Evolutionary conservation across 1,284 basidiomycete genomes (phyloP).

Genomic region (Apiotrichum siamense): DNA sequence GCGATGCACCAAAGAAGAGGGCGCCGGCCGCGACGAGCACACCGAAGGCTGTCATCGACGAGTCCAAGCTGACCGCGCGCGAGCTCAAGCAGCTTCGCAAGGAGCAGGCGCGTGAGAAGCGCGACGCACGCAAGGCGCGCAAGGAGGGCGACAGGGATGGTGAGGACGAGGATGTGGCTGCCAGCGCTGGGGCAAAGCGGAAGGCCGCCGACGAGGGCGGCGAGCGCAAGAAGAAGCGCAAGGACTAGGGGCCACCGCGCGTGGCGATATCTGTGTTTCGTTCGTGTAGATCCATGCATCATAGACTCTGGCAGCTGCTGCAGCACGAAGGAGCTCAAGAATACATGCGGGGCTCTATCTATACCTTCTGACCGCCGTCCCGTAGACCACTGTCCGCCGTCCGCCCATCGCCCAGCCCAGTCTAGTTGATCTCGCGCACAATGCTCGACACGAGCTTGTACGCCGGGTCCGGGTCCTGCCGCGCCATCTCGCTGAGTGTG

Average conservation of each 20-base stretch:
- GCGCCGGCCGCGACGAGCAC: not conserved
- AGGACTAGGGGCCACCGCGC: no score
- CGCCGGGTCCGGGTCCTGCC: constrained; percentile 81
- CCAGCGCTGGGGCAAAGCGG: constrained; percentile 21
- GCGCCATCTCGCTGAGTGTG: constrained; percentile 90
- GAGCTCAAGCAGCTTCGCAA: constrained; percentile 41
- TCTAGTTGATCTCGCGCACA: constrained; percentile 46
- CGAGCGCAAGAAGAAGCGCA: constrained; percentile 30
- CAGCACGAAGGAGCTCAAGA: no score
- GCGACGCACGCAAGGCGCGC: constrained; percentile 37
- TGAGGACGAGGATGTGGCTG: constrained; percentile 12
- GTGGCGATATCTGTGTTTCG: not conserved
- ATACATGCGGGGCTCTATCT: not conserved
- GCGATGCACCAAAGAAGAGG: constrained; percentile 3
- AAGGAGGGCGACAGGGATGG: constrained; percentile 23
- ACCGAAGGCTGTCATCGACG: constrained; percentile 22
- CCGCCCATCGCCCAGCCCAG: no score
- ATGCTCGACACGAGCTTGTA: constrained; percentile 66
- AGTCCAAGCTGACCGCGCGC: constrained; percentile 25
- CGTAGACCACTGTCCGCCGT: not conserved
- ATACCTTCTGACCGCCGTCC: not conserved
- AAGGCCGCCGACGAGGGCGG: constrained; percentile 38
- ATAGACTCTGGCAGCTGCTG: no score
- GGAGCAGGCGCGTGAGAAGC: constrained; percentile 38
- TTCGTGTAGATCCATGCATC: not conserved